Base-by-base conservation (phyloP, 441 rosid species). In the Omphalea diandra region DNA sequence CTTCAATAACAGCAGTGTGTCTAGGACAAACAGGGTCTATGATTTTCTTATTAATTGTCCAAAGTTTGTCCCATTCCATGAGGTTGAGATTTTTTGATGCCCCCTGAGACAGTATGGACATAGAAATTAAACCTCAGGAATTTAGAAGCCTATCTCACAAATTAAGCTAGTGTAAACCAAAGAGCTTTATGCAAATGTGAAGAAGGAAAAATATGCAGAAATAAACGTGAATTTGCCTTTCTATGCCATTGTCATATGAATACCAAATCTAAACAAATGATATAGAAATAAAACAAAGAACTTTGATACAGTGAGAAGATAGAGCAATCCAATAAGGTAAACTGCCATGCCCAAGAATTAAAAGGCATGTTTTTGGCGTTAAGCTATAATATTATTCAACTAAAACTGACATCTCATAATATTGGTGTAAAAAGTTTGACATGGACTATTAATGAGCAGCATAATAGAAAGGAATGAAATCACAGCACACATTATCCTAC, bases 1-100 rank as follows among this genome's bases (percentile, higher is more conserved):
- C 93, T 70, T 87, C 91, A 76, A 86, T 56, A 46, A 94, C 96
- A 67, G 98, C 97, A 22, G 99, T 94, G 74, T 94, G 97, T 73
- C 98, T 84, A 14, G 98, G 96, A 67, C 99, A 94, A 69, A 92
- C 93, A 29, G 99, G 99, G 82, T 94, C 98, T 27, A 94, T 54
- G 40, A 94, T 92, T 79, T 85, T 88, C 88, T 94, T 94, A 68
- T 94, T 94, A 40, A 94, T 92, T 20, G 91, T 81, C 99, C 99
- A 94, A 54, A 94, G 89, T 75, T 92, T 92, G 82, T 92, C 99
- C 99, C 97, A 90, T 65, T 90, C 97, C 94, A 87, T 90, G 55
- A 91, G 87, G 71, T 92, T 94, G 49, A 92, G 89, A 80, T 94
- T 94, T 76, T 92, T 94, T 0, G 96, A 94, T 27, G 97, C 97